Conservation (phyloP, 768 basidiomycete species). For the Xerocomus spinulosus region DNA sequence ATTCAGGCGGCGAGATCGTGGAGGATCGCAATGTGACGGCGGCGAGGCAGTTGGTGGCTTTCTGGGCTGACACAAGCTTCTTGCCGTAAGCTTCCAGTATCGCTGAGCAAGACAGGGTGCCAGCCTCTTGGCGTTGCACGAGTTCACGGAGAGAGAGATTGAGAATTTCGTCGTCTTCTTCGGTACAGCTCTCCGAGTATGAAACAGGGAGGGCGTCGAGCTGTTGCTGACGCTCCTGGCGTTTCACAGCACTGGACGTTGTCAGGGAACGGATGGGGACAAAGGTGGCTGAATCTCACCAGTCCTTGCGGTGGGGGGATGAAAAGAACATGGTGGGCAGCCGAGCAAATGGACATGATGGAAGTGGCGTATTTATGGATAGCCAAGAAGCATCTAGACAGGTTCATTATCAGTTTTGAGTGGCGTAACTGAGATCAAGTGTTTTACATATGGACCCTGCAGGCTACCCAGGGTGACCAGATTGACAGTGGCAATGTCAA, state of each 20-base stretch:
- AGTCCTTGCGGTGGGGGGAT: conserved; percentile 27
- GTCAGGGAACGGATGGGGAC: not conserved
- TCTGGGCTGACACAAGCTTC: conserved; percentile 36
- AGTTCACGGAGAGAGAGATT: conserved; percentile 35
- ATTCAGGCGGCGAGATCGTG: conserved; percentile 4
- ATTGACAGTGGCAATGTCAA: not conserved
- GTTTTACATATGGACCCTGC: conserved; percentile 1
- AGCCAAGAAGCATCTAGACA: not conserved
- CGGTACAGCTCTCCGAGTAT: conserved; percentile 30
- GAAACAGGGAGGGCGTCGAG: conserved; percentile 27
- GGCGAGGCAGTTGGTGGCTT: conserved; percentile 47
- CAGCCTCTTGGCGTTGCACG: conserved; percentile 30
- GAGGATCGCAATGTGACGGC: conserved; percentile 40
- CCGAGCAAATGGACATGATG: not conserved
- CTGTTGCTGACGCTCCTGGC: conserved; percentile 27
- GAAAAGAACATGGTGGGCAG: conserved; percentile 20
- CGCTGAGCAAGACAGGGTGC: conserved; percentile 24
- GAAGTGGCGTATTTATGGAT: conserved; percentile 4
- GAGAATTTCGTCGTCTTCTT: conserved; percentile 35
- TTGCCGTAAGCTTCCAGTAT: conserved; percentile 41
- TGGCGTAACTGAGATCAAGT: not conserved
- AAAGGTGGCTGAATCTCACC: conserved; percentile 18
- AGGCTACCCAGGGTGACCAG: not conserved
- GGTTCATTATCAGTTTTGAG: not conserved
- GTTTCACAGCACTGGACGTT: conserved; percentile 31